Evolutionary conservation across 345 rosid species (phyloP).

Genomic region (Arabidopsis suecica): DNA sequence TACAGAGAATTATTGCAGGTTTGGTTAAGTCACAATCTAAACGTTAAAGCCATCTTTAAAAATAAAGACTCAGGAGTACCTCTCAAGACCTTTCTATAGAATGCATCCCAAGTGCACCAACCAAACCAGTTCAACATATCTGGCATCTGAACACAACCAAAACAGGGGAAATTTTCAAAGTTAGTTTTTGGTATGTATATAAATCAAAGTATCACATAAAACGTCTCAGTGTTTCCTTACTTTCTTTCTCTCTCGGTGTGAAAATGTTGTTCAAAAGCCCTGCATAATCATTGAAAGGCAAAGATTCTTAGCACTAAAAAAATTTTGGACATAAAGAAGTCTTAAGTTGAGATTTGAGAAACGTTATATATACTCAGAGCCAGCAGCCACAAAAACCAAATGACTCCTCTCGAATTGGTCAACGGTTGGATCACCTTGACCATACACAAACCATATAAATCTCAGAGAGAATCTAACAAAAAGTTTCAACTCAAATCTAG

Average conservation of each 20-base stretch:
- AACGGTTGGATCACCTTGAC: conserved; percentile 58
- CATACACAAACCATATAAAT: conserved; percentile 7
- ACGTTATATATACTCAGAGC: conserved; percentile 14
- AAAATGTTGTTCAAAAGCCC: conserved; percentile 63
- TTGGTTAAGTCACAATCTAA: not conserved
- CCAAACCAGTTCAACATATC: conserved; percentile 68
- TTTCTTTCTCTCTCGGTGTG: conserved; percentile 63
- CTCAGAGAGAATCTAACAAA: not conserved
- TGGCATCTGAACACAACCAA: conserved; percentile 52
- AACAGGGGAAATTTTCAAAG: conserved; percentile 1
- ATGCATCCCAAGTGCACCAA: conserved; percentile 88
- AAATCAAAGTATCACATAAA: not conserved
- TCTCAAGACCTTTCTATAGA: conserved; percentile 66
- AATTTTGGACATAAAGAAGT: not conserved
- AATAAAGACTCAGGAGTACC: conserved; percentile 44
- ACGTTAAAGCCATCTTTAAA: not conserved
- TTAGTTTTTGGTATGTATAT: not conserved
- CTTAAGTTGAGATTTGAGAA: no score
- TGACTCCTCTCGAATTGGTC: conserved; percentile 48
- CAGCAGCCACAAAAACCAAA: conserved; percentile 60
- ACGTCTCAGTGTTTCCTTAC: conserved; percentile 30
- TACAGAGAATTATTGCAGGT: conserved; percentile 22
- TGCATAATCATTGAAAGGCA: conserved; percentile 9
- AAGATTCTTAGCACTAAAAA: conserved; percentile 45
- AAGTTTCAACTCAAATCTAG: not conserved